These are phyloP conservation scores for Leccinum laetum DNA, from an alignment of 1,284 basidiomycete species.

Conservation along the genomic window DNA sequence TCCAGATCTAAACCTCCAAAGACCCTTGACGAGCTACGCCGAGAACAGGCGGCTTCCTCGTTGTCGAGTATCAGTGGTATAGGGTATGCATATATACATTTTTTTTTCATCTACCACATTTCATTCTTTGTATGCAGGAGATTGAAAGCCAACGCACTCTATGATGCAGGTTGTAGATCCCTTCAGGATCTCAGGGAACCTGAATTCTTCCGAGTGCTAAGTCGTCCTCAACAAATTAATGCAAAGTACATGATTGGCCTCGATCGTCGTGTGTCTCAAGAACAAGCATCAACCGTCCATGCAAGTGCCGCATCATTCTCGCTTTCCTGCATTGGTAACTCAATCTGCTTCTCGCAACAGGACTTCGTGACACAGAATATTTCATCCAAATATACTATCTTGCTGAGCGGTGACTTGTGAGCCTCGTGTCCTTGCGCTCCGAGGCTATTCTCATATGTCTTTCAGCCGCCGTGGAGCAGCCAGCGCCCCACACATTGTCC, in stretches of 20 bases:
- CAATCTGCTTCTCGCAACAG: constrained; percentile 28
- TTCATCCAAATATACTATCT: constrained; percentile 43
- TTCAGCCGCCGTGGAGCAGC: constrained; percentile 43
- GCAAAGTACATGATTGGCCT: constrained; percentile 41
- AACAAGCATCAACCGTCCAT: constrained; percentile 42
- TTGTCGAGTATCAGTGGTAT: constrained; percentile 19
- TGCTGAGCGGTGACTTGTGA: constrained; percentile 52
- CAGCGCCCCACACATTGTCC: constrained; percentile 36
- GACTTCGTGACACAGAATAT: constrained; percentile 45
- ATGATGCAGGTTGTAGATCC: constrained; percentile 46
- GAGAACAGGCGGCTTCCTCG: constrained; percentile 15
- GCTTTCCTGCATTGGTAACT: neutral
- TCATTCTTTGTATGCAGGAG: constrained; percentile 26
- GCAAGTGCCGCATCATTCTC: constrained; percentile 33
- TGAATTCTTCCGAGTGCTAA: constrained; percentile 38
- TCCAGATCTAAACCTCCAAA: constrained; percentile 13
- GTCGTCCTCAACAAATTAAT: constrained; percentile 35
- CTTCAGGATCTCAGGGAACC: constrained; percentile 43
- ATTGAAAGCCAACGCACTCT: constrained; percentile 42
- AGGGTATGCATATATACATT: constrained; percentile 25
- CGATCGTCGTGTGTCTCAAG: constrained; percentile 34
- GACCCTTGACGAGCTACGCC: constrained; percentile 25
- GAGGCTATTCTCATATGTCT: constrained; percentile 2
- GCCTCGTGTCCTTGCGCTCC: constrained; percentile 25
- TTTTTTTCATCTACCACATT: neutral